A percentile compares a stretch with the other conserved stretches of the same genome.
phyloP scores from a whole-genome alignment of 2,329 filamentous ascomycete species.

The Cladosporium sp. region DNA sequence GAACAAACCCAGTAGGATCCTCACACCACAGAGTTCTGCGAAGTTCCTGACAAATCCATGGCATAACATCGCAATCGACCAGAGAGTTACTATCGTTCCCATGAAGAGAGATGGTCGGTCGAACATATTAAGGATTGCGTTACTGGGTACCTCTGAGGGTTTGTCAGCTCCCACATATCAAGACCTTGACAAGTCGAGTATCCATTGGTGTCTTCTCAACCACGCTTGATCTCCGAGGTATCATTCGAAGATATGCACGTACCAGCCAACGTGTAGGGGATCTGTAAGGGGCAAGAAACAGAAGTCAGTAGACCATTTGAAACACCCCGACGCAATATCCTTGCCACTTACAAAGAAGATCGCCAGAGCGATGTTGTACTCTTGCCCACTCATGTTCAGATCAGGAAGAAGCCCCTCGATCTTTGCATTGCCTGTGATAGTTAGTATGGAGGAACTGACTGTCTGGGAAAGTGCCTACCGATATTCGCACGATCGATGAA shows the following conservation, averaged over 20 bases:
- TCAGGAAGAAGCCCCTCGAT: constrained; percentile 21
- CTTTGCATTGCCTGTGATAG: constrained; percentile 34
- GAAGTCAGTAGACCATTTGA: not conserved
- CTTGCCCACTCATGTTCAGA: constrained; percentile 10
- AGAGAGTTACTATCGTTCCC: constrained; percentile 28
- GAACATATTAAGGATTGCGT: constrained; percentile 42
- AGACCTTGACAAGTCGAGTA: too few relatives aligned
- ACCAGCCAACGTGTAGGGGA: constrained; percentile 9
- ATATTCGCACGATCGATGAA: constrained; percentile 30
- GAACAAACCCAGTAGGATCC: constrained; percentile 36
- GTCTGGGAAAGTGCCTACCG: constrained; percentile 15
- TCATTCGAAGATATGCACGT: too few relatives aligned
- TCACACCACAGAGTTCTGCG: constrained; percentile 25
- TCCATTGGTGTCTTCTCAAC: too few relatives aligned
- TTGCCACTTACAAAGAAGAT: constrained; percentile 32
- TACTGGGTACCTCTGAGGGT: constrained; percentile 43
- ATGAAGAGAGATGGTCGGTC: constrained; percentile 42
- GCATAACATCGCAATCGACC: constrained; percentile 30
- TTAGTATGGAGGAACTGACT: not conserved
- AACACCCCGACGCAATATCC: not conserved
- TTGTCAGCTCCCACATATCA: constrained; percentile 30
- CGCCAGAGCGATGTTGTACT: constrained; percentile 14
- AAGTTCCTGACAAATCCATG: constrained; percentile 49
- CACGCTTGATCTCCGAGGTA: too few relatives aligned
- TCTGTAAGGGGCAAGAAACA: not conserved